Evolutionary conservation across 139 green algal species (phyloP).

Genomic region (Diplosphaera chodatii): DNA sequence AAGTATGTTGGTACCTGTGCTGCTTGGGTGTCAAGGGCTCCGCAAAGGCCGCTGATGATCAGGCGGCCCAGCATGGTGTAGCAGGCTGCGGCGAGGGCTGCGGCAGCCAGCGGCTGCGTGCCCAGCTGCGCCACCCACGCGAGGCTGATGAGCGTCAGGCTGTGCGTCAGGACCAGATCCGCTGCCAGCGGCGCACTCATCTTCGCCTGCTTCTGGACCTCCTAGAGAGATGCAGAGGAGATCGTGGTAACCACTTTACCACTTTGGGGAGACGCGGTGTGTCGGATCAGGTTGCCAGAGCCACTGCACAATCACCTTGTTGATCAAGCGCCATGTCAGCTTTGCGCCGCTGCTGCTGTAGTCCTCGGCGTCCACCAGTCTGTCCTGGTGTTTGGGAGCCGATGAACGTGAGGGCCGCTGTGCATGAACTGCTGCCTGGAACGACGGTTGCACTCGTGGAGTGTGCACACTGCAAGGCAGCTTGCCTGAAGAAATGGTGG

Average conservation of each 20-base stretch:
- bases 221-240: neutral
- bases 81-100: conserved; percentile 10
- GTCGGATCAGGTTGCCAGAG: too few relatives aligned
- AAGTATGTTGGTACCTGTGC: conserved; percentile 5
- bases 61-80: conserved; percentile 13
- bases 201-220: conserved; percentile 4
- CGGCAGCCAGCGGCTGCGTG: conserved; percentile 15
- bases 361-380: neutral
- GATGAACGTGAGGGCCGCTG: too few relatives aligned
- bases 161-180: conserved; percentile 20
- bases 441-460: too few relatives aligned
- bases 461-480: too few relatives aligned
- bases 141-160: conserved; percentile 10
- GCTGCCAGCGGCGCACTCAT: conserved; percentile 7
- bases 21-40: conserved; percentile 5
- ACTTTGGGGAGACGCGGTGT: too few relatives aligned
- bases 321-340: neutral
- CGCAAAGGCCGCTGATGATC: conserved; percentile 1
- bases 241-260: too few relatives aligned
- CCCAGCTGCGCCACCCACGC: conserved; percentile 1
- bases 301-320: neutral
- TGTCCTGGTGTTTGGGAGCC: neutral
- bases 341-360: neutral
- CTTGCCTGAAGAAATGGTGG: neutral
- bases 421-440: too few relatives aligned